Percentiles rank a stretch among this genome's conserved stretches.
Conservation (phyloP, 176 grass and related monocot genomes). For the Oryza australiensis region DNA sequence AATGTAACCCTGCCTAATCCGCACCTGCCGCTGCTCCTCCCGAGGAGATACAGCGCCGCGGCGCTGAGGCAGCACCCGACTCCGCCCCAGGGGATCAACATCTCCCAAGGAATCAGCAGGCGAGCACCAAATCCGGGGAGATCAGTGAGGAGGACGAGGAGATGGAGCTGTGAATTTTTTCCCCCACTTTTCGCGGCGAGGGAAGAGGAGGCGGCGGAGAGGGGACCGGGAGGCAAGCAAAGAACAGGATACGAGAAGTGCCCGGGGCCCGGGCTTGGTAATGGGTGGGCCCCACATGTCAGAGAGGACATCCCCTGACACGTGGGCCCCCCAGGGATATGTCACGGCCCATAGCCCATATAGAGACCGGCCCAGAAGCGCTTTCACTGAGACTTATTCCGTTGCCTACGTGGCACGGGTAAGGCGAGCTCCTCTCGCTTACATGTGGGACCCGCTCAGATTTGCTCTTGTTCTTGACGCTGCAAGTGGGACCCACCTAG, state of each 20-base stretch:
- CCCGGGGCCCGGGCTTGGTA: not conserved
- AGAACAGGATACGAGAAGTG: conserved; percentile 40
- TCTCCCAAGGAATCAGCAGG: not conserved
- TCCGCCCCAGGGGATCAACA: conserved; percentile 86
- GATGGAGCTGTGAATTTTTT: not conserved
- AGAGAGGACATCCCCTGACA: not conserved
- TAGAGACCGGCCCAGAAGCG: no score
- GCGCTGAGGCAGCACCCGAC: conserved; percentile 88
- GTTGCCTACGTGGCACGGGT: no score
- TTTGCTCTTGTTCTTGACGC: not conserved
- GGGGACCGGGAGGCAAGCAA: not conserved
- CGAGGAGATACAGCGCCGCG: conserved; percentile 79
- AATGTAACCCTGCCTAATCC: not conserved
- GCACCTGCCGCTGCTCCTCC: conserved; percentile 91
- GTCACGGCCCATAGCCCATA: not conserved
- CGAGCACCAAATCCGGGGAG: not conserved
- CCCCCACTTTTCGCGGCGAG: not conserved
- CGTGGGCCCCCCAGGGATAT: not conserved
- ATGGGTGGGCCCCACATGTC: not conserved
- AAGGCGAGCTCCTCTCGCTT: not conserved
- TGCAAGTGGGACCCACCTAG: conserved; percentile 37
- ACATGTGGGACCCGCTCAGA: not conserved
- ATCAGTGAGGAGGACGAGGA: not conserved
- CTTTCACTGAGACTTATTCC: no score
- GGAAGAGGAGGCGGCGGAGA: not conserved